Percentiles rank a stretch among this genome's conserved stretches.
Conservation (phyloP, 1,139 yeast species). For the Yamadazyma kanchanaburiensis region DNA sequence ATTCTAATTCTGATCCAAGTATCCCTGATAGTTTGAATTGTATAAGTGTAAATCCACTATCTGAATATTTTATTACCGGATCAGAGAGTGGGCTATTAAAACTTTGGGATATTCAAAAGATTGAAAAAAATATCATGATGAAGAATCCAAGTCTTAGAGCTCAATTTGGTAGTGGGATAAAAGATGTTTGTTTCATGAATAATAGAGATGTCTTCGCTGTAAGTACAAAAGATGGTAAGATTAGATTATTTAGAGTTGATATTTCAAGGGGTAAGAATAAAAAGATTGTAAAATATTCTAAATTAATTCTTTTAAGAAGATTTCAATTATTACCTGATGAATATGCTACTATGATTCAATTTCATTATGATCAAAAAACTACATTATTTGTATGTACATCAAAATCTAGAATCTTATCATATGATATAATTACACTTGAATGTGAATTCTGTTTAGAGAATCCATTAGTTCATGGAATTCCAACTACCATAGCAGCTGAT, state of each 20-base stretch:
- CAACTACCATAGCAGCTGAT: slow-evolving; percentile 61
- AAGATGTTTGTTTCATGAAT: slow-evolving; percentile 50
- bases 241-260: slow-evolving; percentile 58
- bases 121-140: slow-evolving; percentile 64
- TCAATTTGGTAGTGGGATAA: slow-evolving; percentile 47
- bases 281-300: slow-evolving; percentile 28
- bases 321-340: slow-evolving; percentile 33
- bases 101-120: slow-evolving; percentile 71
- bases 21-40: slow-evolving; percentile 45
- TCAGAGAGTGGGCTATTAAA: slow-evolving; percentile 69
- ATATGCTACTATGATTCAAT: slow-evolving; percentile 33
- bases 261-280: slow-evolving; percentile 35
- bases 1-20: slow-evolving; percentile 17
- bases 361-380: slow-evolving; percentile 31
- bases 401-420: slow-evolving; percentile 46
- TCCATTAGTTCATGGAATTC: slow-evolving; percentile 63
- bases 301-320: slow-evolving; percentile 44
- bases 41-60: slow-evolving; percentile 58
- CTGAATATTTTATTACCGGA: slow-evolving; percentile 71
- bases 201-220: slow-evolving; percentile 67
- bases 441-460: slow-evolving; percentile 42
- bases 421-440: slow-evolving; percentile 63
- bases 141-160: slow-evolving; percentile 49
- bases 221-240: slow-evolving; percentile 60
- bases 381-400: slow-evolving; percentile 51